Base-by-base conservation (phyloP, 2,329 filamentous ascomycete species). In the Neopestalotiopsis clavispora region DNA sequence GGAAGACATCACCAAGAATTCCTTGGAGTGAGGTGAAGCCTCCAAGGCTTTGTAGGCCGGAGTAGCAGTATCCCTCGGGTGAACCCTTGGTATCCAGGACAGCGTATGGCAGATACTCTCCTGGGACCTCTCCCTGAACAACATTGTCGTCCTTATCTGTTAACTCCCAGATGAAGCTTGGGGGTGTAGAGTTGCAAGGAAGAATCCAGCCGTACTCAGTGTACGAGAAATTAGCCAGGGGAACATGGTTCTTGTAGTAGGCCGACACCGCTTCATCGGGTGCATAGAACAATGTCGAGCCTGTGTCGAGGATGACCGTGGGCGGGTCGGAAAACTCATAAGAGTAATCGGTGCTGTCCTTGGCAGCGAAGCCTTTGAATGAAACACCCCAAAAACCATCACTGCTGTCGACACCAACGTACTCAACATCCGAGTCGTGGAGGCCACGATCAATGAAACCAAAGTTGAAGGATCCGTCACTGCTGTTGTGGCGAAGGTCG, bases 1-100 rank as follows among this genome's bases (percentile, higher is more conserved):
- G 85, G 82, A 94, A 93, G 68, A 92, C 85, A 70, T 95, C 92
- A 10, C 94, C 94, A 68, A 95, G 87, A 75, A 97, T 94, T 68
- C 86, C 89, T 17, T 85, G 83, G 61, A 90, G 78, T 71, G 91
- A 85, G 1, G 77, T 75, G 64, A 83, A 73, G 30, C 75, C 76
- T 17, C 79, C 80, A 58, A 83, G 79, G 42, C 81, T 84, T 84
- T 96, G 94, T 71, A 97, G 87, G 63, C 93, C 94, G 67, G 93
- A 93, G 78, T 89, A 95, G 84, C 94, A 96, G 68, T 78, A 52
- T 20, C 63, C 66, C 5, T 56, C 17, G 10, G 56, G 40, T 13
- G 30, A 40, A 2, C 80, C 81, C 12, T 84, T 83, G 17, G 84
- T 80, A 13, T 84, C 78, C 30, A 85, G 80, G 14, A 83, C 78